phyloP scores from a whole-genome alignment of 2,329 filamentous ascomycete species.

The Grosmannia huntii region DNA sequence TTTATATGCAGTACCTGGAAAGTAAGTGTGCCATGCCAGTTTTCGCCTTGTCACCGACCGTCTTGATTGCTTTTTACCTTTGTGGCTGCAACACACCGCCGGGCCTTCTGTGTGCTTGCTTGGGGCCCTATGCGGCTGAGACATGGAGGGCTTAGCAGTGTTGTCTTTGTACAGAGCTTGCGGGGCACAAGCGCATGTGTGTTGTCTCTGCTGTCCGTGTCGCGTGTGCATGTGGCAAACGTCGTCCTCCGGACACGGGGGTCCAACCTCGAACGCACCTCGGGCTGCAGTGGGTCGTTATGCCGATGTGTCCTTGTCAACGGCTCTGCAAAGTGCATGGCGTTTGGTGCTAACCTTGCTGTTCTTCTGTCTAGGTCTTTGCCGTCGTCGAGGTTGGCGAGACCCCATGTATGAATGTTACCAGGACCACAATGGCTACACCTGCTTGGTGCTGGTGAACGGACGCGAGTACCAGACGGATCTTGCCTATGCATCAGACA shows the following conservation, averaged over 20 bases:
- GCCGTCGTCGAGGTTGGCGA: constrained; percentile 85
- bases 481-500: constrained; percentile 67
- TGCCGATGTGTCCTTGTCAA: constrained; percentile 20
- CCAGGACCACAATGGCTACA: constrained; percentile 61
- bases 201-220: background rate
- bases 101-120: background rate
- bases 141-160: too few species aligned
- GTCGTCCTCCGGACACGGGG: background rate
- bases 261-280: background rate
- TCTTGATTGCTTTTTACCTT: background rate
- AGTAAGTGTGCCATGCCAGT: constrained; percentile 42
- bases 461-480: constrained; percentile 94
- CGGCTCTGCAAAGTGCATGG: constrained; percentile 1
- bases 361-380: constrained; percentile 53
- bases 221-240: background rate
- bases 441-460: constrained; percentile 87
- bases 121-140: background rate
- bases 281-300: constrained; percentile 19
- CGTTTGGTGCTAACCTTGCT: background rate
- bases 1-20: constrained; percentile 61
- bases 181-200: background rate
- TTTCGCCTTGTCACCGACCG: constrained; percentile 10
- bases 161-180: background rate
- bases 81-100: background rate
- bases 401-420: constrained; percentile 82